Base-by-base conservation (phyloP, 1,284 basidiomycete genomes). In the Exobasidium rhododendri region DNA sequence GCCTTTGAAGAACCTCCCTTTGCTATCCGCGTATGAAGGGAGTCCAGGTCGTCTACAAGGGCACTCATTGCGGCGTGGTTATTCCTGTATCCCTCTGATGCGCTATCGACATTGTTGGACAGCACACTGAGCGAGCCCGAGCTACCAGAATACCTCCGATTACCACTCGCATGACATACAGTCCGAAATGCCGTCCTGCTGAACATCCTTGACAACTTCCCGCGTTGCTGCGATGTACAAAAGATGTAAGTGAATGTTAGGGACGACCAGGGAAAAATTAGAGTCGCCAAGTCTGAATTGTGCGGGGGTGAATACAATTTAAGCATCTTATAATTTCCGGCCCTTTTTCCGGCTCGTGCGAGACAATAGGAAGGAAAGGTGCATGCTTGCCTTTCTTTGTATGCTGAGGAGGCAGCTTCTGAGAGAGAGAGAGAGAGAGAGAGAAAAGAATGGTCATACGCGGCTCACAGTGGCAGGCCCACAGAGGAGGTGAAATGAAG, bases 1-100 rank as follows among this genome's bases (percentile, higher is more conserved):
- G 90, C 89, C 78, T 88, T 90, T 47, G 82, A 68, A 22, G 81
- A 79, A 7, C 83, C 83, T 14, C 83, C 83, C 56, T 80, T 78
- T 46, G 69, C 61, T 7, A 78, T 69, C 44, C 62, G 64, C 28
- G 63, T 62, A 47, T 75, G 69, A 3, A 61, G 63, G 4, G 60
- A 59, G 56, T 77, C 68, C 56, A 76, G 64, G 45, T 70, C 59
- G 13, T 50, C 31, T 26, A 76, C 68, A 45, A 77, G 68, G 1
- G 54, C 35, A 56, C 68, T 69, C 74, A 77, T 77, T 59, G 61
- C 32, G 7, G 59, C 32, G 59, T 68, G 66, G 63, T 77, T 76
- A 58, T 62, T 64, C n/a, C 57, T n/a, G 53, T 68, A 76, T 24
- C 58, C 62, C 28, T 66, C 66, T 45, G 71, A 68, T 11, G 61